A percentile compares a stretch with the other conserved stretches of the same genome.
These are phyloP conservation scores for Trichoderma endophyticum DNA, from an alignment of 2,329 filamentous ascomycete species.

Conservation along the genomic window DNA sequence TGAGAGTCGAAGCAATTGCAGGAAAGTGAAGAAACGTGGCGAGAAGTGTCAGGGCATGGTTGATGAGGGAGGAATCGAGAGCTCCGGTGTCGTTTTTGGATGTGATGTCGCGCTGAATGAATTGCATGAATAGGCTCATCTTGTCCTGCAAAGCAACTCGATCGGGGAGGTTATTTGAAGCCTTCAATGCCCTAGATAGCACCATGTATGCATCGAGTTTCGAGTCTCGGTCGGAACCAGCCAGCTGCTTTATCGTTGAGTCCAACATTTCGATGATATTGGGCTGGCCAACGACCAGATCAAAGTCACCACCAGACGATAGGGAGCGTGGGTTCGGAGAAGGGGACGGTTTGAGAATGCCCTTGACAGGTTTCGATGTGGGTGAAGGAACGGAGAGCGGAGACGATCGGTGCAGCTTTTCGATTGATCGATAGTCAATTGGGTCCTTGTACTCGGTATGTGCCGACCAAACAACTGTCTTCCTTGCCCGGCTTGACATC, in stretches of 20 bases:
- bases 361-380: conserved; percentile 50
- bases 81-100: conserved; percentile 54
- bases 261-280: conserved; percentile 79
- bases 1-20: conserved; percentile 65
- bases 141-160: conserved; percentile 69
- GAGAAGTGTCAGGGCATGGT: conserved; percentile 74
- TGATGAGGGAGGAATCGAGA: conserved; percentile 66
- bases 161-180: conserved; percentile 79
- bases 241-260: conserved; percentile 77
- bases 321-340: conserved; percentile 46
- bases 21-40: conserved; percentile 73
- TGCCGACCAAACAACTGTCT: conserved; percentile 57
- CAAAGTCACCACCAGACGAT: conserved; percentile 41
- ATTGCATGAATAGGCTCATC: conserved; percentile 73
- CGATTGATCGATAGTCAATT: conserved; percentile 42
- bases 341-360: conserved; percentile 74
- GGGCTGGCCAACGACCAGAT: conserved; percentile 37
- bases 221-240: conserved; percentile 66
- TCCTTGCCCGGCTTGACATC: conserved; percentile 45
- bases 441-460: conserved; percentile 56
- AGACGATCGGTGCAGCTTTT: conserved; percentile 38
- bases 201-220: conserved; percentile 84
- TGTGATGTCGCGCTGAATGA: conserved; percentile 77
- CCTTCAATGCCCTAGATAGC: conserved; percentile 70
- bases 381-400: conserved; percentile 41